Evolutionary conservation across 1,284 basidiomycete species (phyloP), one percentile per base, ranked within the genome.

Genomic region (Ustilago bromivora): DNA sequence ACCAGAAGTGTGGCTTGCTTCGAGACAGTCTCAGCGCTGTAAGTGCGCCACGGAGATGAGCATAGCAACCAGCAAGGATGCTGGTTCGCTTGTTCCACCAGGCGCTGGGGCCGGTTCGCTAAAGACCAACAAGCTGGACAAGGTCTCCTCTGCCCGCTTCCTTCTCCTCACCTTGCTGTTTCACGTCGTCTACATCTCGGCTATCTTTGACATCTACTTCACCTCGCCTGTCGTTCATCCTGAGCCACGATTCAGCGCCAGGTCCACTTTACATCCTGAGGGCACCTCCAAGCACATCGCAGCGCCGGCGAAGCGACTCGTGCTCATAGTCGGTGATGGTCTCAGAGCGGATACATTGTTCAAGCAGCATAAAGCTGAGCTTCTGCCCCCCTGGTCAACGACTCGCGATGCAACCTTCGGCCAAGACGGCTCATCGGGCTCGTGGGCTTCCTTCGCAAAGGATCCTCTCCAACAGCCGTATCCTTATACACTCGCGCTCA

Each of bases 121-220:
- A 10, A 47, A 49, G 51, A 49, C 51, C 58, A 67, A 58, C 32
- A 61, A 34, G 55, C 41, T 53, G 19, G 15, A 93, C 90, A 61
- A 61, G 62, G 55, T 57, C 46, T 72, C 71, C 10, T 61, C 71
- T 1, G 61, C 85, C 91, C 93, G 71, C 88, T 89, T 65, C 90
- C 91, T 31, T 91, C 56, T 83, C 28, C 71, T 83, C 23, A 79
- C 71, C 13, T 66, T 84, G 17, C 57, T 82, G 3, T 81, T 85
- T 47, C 80, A 83, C 52, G 57, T 81, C 35, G 54, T 84, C 62
- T 81, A 79, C 62, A 81, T 73, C 43, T 78, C 66, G 31, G 75
- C 79, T 51, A 80, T 95, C 36, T 96, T 95, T 86, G 93, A 95
- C 87, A 94, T 94, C 86, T 95, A 96, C 86, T 96, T 96, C 81